phyloP scores from a whole-genome alignment of 768 basidiomycete genomes.

The Trametes coccinea region DNA sequence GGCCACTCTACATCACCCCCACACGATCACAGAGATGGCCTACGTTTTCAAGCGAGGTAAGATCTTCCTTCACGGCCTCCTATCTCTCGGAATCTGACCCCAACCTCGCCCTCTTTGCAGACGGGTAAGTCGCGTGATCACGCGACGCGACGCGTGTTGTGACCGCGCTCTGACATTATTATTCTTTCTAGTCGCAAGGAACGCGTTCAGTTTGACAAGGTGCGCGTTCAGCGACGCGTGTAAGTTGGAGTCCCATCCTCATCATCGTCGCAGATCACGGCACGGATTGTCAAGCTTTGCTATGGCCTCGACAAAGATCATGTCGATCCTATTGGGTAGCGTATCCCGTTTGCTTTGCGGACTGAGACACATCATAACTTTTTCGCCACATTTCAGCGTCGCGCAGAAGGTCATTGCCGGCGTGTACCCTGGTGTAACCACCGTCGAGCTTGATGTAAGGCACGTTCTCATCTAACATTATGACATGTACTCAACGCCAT shows the following conservation, averaged over 20 bases:
- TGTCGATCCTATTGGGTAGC: constrained; percentile 91
- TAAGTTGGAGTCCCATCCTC: background rate
- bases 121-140: constrained; percentile 46
- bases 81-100: constrained; percentile 16
- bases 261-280: constrained; percentile 63
- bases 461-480: background rate
- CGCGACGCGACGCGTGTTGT: constrained; percentile 27
- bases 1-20: constrained; percentile 7
- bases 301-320: constrained; percentile 94
- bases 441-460: constrained; percentile 93
- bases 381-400: constrained; percentile 47
- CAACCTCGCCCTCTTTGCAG: constrained; percentile 31
- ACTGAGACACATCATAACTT: background rate
- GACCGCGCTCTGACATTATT: constrained; percentile 19
- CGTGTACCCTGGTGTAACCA: constrained; percentile 95
- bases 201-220: constrained; percentile 93
- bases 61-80: constrained; percentile 21
- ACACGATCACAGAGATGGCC: constrained; percentile 37
- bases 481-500: background rate
- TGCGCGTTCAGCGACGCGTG: constrained; percentile 34
- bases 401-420: constrained; percentile 92
- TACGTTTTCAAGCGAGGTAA: constrained; percentile 61
- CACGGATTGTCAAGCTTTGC: constrained; percentile 85
- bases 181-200: constrained; percentile 71
- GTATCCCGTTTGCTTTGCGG: background rate